phyloP scores from a whole-genome alignment of 164 flowering plant species.

The Protea cynaroides region DNA sequence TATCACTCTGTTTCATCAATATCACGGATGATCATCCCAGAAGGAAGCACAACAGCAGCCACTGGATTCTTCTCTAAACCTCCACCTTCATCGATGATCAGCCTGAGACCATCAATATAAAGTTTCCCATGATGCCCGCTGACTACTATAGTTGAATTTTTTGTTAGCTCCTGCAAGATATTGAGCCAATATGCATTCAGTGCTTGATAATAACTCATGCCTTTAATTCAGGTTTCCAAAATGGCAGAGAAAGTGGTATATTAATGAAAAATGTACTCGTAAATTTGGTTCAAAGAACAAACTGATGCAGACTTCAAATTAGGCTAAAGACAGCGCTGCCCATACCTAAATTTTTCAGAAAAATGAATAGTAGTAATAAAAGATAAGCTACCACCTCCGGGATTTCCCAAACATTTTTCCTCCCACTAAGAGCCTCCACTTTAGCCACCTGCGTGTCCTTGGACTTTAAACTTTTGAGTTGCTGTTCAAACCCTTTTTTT shows the following conservation, averaged over 20 bases:
- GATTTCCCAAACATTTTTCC: conserved; percentile 72
- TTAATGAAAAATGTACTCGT: background rate
- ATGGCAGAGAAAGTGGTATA: background rate
- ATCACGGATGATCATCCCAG: conserved; percentile 60
- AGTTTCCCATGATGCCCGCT: conserved; percentile 96
- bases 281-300: background rate
- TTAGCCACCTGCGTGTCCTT: conserved; percentile 66
- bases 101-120: conserved; percentile 69
- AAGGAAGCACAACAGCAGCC: conserved; percentile 82
- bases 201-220: background rate
- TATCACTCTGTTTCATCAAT: conserved; percentile 28
- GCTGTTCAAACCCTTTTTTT: conserved; percentile 50
- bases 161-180: conserved; percentile 46
- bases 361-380: no score
- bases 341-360: no score
- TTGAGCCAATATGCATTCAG: conserved; percentile 4
- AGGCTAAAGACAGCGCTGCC: no score
- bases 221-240: background rate
- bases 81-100: conserved; percentile 85
- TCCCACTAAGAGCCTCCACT: conserved; percentile 68
- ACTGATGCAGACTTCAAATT: no score
- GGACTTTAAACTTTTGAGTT: conserved; percentile 54
- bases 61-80: conserved; percentile 59
- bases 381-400: conserved; percentile 47
- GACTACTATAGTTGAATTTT: conserved; percentile 58